Percentiles rank a stretch among this genome's conserved stretches.
These are phyloP conservation scores for Mollisiaceae sp. DNA, from an alignment of 2,329 filamentous ascomycete genomes.

Conservation along the genomic window DNA sequence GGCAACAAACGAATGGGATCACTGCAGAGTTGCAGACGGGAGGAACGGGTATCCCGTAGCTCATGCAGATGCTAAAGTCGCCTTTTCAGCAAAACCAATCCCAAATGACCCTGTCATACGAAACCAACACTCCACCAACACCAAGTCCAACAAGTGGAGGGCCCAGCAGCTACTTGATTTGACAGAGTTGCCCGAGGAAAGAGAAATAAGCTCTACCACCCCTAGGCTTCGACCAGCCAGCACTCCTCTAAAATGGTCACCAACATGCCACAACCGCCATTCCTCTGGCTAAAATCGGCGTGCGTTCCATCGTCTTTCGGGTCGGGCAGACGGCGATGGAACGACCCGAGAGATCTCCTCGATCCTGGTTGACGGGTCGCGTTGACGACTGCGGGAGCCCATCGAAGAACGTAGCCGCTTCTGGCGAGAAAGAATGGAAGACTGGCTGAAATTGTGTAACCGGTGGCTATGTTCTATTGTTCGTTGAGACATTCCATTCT, in stretches of 20 bases:
- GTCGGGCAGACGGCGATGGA: slow-evolving; percentile 29
- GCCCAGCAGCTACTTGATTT: slow-evolving; percentile 1
- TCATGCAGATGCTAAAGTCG: slow-evolving; percentile 22
- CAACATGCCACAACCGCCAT: neutral
- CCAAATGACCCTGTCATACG: slow-evolving; percentile 24
- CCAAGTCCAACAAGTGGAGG: slow-evolving; percentile 3
- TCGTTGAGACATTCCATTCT: slow-evolving; percentile 25
- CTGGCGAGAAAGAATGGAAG: slow-evolving; percentile 27
- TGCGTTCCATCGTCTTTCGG: slow-evolving; percentile 28
- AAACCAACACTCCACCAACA: slow-evolving; percentile 18
- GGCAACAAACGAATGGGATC: slow-evolving; percentile 22
- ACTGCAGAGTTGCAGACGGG: slow-evolving; percentile 29
- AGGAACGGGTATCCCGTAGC: slow-evolving; percentile 32
- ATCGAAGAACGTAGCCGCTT: slow-evolving; percentile 25
- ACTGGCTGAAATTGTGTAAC: slow-evolving; percentile 21
- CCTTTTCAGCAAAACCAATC: slow-evolving; percentile 12
- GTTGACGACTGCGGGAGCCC: slow-evolving; percentile 10
- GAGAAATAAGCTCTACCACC: neutral
- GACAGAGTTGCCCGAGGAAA: neutral
- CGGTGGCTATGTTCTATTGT: slow-evolving; percentile 16
- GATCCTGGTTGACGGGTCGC: slow-evolving; percentile 34
- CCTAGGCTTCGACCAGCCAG: neutral
- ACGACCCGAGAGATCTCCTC: slow-evolving; percentile 37
- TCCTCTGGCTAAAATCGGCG: slow-evolving; percentile 26
- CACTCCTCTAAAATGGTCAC: neutral